Evolutionary conservation across 106 monocot genomes (phyloP).

Genomic region (Phalaenopsis equestris): DNA sequence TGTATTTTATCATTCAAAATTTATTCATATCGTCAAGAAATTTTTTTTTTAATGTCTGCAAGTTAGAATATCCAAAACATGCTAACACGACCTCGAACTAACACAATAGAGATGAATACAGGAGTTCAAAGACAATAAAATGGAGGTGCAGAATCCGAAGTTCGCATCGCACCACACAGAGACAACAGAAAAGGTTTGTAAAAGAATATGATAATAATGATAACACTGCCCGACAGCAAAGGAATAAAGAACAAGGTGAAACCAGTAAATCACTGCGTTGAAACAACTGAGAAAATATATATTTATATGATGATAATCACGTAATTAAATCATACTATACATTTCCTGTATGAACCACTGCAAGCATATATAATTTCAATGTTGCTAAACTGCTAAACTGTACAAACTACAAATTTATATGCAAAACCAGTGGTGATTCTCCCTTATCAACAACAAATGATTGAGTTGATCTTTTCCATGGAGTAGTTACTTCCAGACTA

Average conservation of each 20-base stretch:
- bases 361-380: neutral
- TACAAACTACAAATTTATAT: slow-evolving; percentile 15
- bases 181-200: too few species aligned
- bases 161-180: too few species aligned
- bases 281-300: neutral
- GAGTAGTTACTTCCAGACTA: slow-evolving; percentile 42
- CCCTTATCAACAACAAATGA: slow-evolving; percentile 68
- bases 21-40: too few species aligned
- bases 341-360: neutral
- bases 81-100: too few species aligned
- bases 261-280: too few species aligned
- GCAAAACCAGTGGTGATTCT: slow-evolving; percentile 31
- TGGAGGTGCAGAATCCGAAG: too few species aligned
- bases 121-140: too few species aligned
- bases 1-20: too few species aligned
- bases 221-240: neutral
- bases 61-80: too few species aligned
- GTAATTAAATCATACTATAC: neutral
- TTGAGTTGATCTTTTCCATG: slow-evolving; percentile 19
- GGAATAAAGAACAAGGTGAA: neutral
- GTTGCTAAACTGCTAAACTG: neutral
- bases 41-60: too few species aligned
- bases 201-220: neutral
- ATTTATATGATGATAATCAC: too few species aligned
- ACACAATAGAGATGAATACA: too few species aligned